Evolutionary conservation across 2,329 filamentous ascomycete species (phyloP).

Genomic region (Xylariaceae sp.): DNA sequence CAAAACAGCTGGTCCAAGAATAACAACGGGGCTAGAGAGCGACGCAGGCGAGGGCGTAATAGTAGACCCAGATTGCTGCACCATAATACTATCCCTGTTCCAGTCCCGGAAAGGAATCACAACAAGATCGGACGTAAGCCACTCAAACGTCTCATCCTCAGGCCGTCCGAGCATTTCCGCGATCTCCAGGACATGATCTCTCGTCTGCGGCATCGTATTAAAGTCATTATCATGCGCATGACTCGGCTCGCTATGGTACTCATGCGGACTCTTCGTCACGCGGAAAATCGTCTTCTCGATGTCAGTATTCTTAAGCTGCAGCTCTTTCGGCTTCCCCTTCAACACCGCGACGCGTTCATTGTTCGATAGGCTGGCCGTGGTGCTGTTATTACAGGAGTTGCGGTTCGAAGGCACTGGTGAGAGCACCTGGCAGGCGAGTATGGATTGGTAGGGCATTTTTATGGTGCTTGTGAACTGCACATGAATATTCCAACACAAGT

Average conservation of each 20-base stretch:
- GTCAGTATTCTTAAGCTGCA: background rate
- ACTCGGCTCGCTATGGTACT: background rate
- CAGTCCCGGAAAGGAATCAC: slow-evolving; percentile 2
- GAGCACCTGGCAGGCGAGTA: background rate
- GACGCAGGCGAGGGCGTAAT: background rate
- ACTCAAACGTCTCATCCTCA: slow-evolving; percentile 4
- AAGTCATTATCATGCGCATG: too few relatives aligned
- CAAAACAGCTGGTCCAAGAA: too few relatives aligned
- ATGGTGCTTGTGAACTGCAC: too few relatives aligned
- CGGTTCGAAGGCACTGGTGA: background rate
- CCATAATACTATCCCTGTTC: background rate
- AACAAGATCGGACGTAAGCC: background rate
- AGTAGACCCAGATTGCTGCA: background rate
- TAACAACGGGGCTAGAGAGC: too few relatives aligned
- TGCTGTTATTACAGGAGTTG: background rate
- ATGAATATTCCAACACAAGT: too few relatives aligned
- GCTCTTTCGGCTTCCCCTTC: background rate
- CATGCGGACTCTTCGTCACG: background rate
- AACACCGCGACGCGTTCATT: background rate
- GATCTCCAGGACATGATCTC: background rate
- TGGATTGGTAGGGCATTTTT: too few relatives aligned
- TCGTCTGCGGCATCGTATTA: background rate
- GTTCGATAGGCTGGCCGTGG: background rate
- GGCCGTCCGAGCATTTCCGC: background rate
- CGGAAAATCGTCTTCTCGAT: background rate